phyloP scores from a whole-genome alignment of 2,329 filamentous ascomycete species.

The Fonsecaea nubica region DNA sequence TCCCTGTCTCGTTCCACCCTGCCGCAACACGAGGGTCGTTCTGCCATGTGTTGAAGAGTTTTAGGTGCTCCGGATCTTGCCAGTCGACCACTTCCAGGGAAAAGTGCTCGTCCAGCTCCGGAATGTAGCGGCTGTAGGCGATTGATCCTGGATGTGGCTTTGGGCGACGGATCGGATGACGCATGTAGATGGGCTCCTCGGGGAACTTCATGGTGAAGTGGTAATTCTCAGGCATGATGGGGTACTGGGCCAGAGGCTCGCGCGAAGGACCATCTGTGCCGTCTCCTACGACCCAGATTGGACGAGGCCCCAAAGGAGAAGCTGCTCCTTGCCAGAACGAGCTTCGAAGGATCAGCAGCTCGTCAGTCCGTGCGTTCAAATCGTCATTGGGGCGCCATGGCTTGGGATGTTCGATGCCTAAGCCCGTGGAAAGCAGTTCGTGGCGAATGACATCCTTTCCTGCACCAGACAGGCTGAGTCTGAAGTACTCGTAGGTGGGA shows the following conservation, averaged over 20 bases:
- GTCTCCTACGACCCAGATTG: constrained; percentile 58
- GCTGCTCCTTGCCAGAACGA: constrained; percentile 75
- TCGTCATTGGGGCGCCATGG: constrained; percentile 43
- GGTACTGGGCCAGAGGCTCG: constrained; percentile 54
- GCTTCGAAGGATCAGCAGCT: constrained; percentile 59
- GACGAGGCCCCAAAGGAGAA: constrained; percentile 69
- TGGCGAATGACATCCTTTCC: constrained; percentile 40
- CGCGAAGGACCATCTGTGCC: constrained; percentile 33
- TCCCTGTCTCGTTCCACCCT: constrained; percentile 81
- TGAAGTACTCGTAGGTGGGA: constrained; percentile 46
- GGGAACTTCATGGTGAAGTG: constrained; percentile 48
- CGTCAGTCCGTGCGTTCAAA: constrained; percentile 33
- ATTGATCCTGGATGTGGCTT: constrained; percentile 75
- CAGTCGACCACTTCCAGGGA: constrained; percentile 76
- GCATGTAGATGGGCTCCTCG: constrained; percentile 61
- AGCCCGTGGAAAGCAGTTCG: constrained; percentile 48
- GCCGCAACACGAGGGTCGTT: constrained; percentile 82
- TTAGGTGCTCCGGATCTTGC: constrained; percentile 67
- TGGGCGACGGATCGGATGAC: constrained; percentile 72
- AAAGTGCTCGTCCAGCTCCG: constrained; percentile 76
- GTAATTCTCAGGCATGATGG: constrained; percentile 47
- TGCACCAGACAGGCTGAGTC: constrained; percentile 45
- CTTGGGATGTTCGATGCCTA: constrained; percentile 52
- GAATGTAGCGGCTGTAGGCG: constrained; percentile 79
- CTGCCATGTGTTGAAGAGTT: constrained; percentile 81